Conservation (phyloP, 106 monocot species). For the Hemerocallis citrina region DNA sequence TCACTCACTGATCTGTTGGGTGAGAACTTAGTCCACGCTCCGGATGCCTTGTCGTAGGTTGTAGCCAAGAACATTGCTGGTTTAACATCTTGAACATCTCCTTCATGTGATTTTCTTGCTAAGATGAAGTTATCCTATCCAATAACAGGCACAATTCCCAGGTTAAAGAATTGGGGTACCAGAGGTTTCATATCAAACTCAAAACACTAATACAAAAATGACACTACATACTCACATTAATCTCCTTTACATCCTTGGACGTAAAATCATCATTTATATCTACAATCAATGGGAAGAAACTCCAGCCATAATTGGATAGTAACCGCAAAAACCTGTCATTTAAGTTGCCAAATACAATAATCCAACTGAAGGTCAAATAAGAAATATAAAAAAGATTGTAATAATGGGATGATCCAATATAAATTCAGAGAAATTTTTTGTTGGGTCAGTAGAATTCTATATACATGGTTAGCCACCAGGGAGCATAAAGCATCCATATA, state of each 20-base stretch:
- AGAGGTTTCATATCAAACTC: no score
- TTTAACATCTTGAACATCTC: conserved; percentile 39
- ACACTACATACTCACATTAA: conserved; percentile 39
- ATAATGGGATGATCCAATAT: no score
- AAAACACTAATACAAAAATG: background rate
- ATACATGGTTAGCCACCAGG: no score
- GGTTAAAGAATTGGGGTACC: no score
- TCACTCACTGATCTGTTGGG: conserved; percentile 57
- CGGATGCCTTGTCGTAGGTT: conserved; percentile 77
- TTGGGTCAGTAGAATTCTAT: no score
- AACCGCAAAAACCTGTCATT: conserved; percentile 72
- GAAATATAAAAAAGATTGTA: background rate
- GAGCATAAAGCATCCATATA: no score
- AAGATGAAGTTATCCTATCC: conserved; percentile 62
- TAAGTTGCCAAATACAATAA: background rate
- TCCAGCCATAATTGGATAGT: conserved; percentile 78
- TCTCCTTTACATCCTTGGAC: conserved; percentile 52
- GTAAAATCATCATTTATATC: conserved; percentile 81
- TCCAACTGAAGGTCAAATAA: background rate
- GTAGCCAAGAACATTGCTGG: conserved; percentile 87
- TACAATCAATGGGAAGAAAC: conserved; percentile 74
- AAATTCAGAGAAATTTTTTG: no score
- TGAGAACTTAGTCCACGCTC: conserved; percentile 79
- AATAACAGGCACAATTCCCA: conserved; percentile 1
- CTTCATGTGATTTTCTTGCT: conserved; percentile 58